Evolutionary conservation across 768 basidiomycete species (phyloP), one percentile per base, ranked within the genome.

Genomic region (Termitomyces sp.): DNA sequence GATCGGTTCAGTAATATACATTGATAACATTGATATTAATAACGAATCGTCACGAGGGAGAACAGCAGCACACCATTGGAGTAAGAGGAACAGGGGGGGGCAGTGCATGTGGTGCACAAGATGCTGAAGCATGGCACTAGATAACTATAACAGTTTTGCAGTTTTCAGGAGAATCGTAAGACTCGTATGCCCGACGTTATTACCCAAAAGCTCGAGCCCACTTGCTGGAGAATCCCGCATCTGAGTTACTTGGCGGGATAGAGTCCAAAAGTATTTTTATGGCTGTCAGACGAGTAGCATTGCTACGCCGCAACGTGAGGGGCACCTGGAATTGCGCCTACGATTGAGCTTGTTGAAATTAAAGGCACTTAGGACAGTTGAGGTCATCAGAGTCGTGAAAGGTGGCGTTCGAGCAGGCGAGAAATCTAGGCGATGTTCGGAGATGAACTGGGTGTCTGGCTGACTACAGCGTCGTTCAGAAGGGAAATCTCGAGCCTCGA

Each of bases 401-500:
- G 50, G 8, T 27, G 36, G 34, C 34, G 22, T 37, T 36, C 37
- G 34, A 26, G 16, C 49, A 50, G 48, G 22, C 24, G 36, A 27
- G 36, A 27, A n/a, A 27, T 18, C 37, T 26, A 16, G n/a, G 22
- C 14, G n/a, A 22, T 43, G 31, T 10, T 29, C 13, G 43, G 29
- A 34, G 26, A 36, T 27, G 48, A 18, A 29, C 20, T n/a, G 16
- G 49, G 39, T 29, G 43, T 50, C 13, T 46, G 39, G 14, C 54
- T 22, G 44, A 48, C n/a, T 16, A 41, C 47, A 44, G 52, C 44
- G 27, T 59, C 47, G 9, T 55, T 55, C 39, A 61, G 3, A 54
- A 52, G n/a, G n/a, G 59, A 53, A 16, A 57, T 41, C 32, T 64
- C 53, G 13, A 52, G 51, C 13, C 27, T 54, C 29, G 49, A 58